Evolutionary conservation across 2,329 filamentous ascomycete genomes (phyloP), one percentile per base, ranked within the genome.

Genomic region (Aureobasidium subglaciale): DNA sequence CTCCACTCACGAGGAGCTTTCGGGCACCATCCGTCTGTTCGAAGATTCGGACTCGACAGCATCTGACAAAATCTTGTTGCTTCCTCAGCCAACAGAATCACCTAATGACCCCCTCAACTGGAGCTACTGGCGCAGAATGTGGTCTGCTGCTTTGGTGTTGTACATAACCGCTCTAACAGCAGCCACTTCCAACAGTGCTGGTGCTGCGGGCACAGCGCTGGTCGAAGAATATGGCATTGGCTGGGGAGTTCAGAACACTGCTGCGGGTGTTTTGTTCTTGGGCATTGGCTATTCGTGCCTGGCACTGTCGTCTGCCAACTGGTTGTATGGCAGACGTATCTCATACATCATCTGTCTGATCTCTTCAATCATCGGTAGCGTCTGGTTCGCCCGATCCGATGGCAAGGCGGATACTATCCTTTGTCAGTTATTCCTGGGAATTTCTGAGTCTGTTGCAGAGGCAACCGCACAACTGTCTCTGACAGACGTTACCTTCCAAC

Each of bases 401-500:
- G 72, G 63, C 20, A 70, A 68, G 1, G 63, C 68, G 15, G 77
- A 80, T 56, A 74, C 77, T 2, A 74, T 81, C 55, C 79, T 76
- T 73, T 77, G 77, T 43, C 79, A 82, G 63, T 70, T 82, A 2
- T 81, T 82, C 55, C 77, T 82, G 2, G 79, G 79, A 15, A 78
- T 78, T 2, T 81, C 79, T 4, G 78, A 82, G 64, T 73, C 77
- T 8, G 78, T 78, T 38, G 78, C 77, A 2, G 79, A 82, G 64
- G 79, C 79, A 0, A 73, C 78, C 27, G 79, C 78, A 6, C 79
- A 82, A 62, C 66, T 81, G n/a, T 80, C 78, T 1, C 68, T 82
- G 25, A 76, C 79, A 7, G 79, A 82, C 60, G 71, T 82, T 27
- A 82, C 79, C 69, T 82, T 78, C 59, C 76, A 81, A 66, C 79